phyloP scores from a whole-genome alignment of 2,329 filamentous ascomycete species.

The Dactylonectria estremocensis region DNA sequence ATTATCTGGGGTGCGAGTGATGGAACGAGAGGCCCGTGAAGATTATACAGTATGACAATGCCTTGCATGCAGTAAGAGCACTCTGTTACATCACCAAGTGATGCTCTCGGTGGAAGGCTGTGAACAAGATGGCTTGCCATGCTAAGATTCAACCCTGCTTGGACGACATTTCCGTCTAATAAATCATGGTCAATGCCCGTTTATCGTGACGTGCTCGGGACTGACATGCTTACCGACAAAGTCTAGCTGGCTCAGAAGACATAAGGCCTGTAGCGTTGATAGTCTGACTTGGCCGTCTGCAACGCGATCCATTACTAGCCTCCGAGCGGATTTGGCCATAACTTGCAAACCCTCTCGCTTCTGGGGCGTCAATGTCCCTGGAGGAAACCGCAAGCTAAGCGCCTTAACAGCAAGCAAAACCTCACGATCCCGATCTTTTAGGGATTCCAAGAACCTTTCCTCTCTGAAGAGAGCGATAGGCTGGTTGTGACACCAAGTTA shows the following conservation, averaged over 20 bases:
- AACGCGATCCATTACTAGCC: slow-evolving; percentile 52
- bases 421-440: slow-evolving; percentile 56
- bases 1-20: slow-evolving; percentile 16
- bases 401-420: slow-evolving; percentile 56
- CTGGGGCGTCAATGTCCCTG: slow-evolving; percentile 32
- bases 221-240: slow-evolving; percentile 53
- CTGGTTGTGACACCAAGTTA: slow-evolving; percentile 65
- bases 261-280: slow-evolving; percentile 57
- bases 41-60: slow-evolving; percentile 59
- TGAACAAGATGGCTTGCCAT: slow-evolving; percentile 45
- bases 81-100: slow-evolving; percentile 42
- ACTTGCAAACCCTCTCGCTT: slow-evolving; percentile 26
- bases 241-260: slow-evolving; percentile 55
- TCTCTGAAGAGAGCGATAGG: slow-evolving; percentile 63
- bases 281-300: slow-evolving; percentile 54
- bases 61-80: slow-evolving; percentile 56
- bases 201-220: not conserved
- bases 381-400: slow-evolving; percentile 59
- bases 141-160: slow-evolving; percentile 42
- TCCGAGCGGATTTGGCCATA: slow-evolving; percentile 37
- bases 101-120: slow-evolving; percentile 36
- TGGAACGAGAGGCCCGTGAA: slow-evolving; percentile 53
- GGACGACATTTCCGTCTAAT: slow-evolving; percentile 43
- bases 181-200: not conserved
- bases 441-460: slow-evolving; percentile 56